Evolutionary conservation across 257 asterid species (phyloP).

Genomic region (Salvia splendens): DNA sequence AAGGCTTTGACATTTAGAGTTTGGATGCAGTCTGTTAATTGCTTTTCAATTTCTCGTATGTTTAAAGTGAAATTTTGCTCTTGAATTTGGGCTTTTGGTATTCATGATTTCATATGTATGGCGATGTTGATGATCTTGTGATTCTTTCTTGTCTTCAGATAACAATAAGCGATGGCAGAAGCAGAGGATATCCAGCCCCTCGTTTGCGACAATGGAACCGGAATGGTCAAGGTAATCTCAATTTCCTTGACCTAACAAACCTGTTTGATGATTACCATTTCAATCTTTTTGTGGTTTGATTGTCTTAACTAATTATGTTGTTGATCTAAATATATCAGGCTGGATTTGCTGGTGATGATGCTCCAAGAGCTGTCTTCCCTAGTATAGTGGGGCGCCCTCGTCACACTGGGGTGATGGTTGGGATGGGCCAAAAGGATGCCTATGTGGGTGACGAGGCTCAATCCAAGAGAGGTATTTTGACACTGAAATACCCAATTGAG

Average conservation of each 20-base stretch:
- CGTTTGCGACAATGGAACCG: constrained; percentile 56
- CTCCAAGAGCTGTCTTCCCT: constrained; percentile 60
- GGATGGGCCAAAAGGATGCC: constrained; percentile 43
- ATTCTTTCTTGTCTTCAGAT: constrained; percentile 13
- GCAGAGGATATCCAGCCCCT: constrained; percentile 53
- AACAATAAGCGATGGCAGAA: constrained; percentile 48
- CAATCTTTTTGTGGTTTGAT: background rate
- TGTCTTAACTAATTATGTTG: background rate
- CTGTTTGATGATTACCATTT: background rate
- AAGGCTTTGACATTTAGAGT: background rate
- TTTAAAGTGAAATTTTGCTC: background rate
- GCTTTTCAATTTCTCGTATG: background rate
- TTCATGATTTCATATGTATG: no score
- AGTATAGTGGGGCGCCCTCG: constrained; percentile 62
- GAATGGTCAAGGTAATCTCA: constrained; percentile 49
- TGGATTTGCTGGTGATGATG: constrained; percentile 64
- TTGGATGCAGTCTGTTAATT: background rate
- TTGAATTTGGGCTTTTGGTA: no score
- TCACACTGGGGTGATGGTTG: constrained; percentile 62
- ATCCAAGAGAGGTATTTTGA: constrained; percentile 66
- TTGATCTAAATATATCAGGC: constrained; percentile 38
- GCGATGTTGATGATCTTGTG: background rate
- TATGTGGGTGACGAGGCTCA: constrained; percentile 43
- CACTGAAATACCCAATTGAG: constrained; percentile 54
- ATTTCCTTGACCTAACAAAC: no score